Evolutionary conservation across 805 yeast genomes (phyloP), one percentile per base, ranked within the genome.

Genomic region (Yarrowia deformans): DNA sequence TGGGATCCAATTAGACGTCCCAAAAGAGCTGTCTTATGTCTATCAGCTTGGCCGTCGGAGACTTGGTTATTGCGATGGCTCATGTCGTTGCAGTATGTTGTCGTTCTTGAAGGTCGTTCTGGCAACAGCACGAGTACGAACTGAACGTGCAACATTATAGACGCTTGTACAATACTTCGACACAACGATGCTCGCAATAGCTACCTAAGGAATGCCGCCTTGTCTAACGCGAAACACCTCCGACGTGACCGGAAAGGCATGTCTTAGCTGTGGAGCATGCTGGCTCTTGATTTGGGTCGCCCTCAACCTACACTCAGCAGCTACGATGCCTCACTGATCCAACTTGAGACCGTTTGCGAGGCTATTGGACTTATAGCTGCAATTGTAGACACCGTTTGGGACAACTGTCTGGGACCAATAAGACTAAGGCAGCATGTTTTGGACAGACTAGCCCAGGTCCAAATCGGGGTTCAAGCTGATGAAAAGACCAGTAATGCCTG

Each of bases 331-430:
- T 50, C 42, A 50, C 29, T 6, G 10, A 18, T 18, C 23, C 7
- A 42, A 35, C n/a, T 50, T 42, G 9, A 32, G 14, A 50, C 56
- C 56, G 42, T 50, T 50, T 50, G 42, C 42, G 56, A 50, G 35
- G 18, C 18, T 16, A n/a, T n/a, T n/a, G n/a, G n/a, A n/a, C n/a
- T n/a, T n/a, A n/a, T n/a, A n/a, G n/a, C n/a, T n/a, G n/a, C n/a
- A n/a, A n/a, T n/a, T 32, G 56, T 29, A 50, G 12, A 1, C 56
- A 50, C 56, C 56, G 56, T 50, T 50, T 50, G 42, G 56, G 54
- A 46, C 32, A 9, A 35, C 55, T 50, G 23, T 35, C 42, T n/a
- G 16, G 42, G 40, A n/a, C 39, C 6, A 16, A 29, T 14, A 7
- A 29, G 54, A 16, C 39, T 49, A 49, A 49, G 54, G 54, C 54